Evolutionary conservation across 2,329 filamentous ascomycete genomes (phyloP).

Genomic region (Trichophyton verrucosum): DNA sequence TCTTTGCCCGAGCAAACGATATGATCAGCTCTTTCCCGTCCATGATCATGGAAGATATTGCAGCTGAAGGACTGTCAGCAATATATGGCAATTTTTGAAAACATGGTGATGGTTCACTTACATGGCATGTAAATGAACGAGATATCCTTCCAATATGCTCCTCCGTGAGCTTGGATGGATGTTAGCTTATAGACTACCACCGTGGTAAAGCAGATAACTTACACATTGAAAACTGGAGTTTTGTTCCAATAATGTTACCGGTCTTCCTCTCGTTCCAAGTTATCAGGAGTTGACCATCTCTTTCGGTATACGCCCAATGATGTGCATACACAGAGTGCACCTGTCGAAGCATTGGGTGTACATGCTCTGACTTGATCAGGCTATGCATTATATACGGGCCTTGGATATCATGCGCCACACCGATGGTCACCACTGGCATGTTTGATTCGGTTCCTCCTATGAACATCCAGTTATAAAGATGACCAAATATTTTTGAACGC

Average conservation of each 20-base stretch:
- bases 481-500: constrained; percentile 10
- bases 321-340: constrained; percentile 10
- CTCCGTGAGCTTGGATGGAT: constrained; percentile 8
- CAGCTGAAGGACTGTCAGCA: background rate
- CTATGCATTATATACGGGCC: constrained; percentile 11
- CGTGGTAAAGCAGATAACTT: background rate
- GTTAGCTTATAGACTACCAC: background rate
- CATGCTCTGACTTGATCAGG: constrained; percentile 1
- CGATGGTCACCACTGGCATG: constrained; percentile 5
- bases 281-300: constrained; percentile 8
- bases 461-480: constrained; percentile 11
- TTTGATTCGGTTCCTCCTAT: constrained; percentile 7
- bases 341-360: background rate
- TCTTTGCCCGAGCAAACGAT: constrained; percentile 1
- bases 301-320: constrained; percentile 11
- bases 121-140: constrained; percentile 9
- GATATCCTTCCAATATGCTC: constrained; percentile 12
- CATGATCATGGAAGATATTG: constrained; percentile 3
- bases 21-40: constrained; percentile 1
- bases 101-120: background rate
- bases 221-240: constrained; percentile 11
- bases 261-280: constrained; percentile 10
- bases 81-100: background rate
- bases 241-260: constrained; percentile 7
- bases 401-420: constrained; percentile 6